These are phyloP conservation scores for Paspalum vaginatum DNA, from an alignment of 176 grass and related monocot species.

Conservation along the genomic window DNA sequence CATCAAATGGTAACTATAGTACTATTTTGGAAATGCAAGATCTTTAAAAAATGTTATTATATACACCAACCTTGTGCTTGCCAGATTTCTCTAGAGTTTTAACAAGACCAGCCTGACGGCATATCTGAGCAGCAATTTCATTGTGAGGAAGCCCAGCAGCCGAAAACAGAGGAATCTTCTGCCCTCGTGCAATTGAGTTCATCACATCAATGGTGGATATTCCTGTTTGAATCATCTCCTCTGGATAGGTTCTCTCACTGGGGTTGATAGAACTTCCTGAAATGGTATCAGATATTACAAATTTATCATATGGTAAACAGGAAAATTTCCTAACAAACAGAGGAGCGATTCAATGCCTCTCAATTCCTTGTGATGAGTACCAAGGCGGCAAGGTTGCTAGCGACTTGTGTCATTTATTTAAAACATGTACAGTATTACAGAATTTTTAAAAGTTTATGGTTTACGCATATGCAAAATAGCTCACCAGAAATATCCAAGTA, in stretches of 20 bases:
- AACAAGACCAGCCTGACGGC: constrained; percentile 97
- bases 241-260: constrained; percentile 99
- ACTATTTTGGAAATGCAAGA: neutral
- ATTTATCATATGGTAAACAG: constrained; percentile 9
- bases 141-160: constrained; percentile 98
- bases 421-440: neutral
- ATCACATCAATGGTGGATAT: constrained; percentile 99
- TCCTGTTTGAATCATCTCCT: constrained; percentile 99
- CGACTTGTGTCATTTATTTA: neutral
- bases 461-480: constrained; percentile 13
- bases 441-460: constrained; percentile 7
- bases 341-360: neutral
- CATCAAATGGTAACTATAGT: constrained; percentile 10
- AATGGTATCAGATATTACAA: constrained; percentile 31
- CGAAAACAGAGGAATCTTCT: constrained; percentile 99
- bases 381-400: neutral
- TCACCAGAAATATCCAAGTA: constrained; percentile 99
- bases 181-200: constrained; percentile 99
- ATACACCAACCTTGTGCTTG: constrained; percentile 61
- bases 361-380: neutral
- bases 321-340: neutral
- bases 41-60: neutral
- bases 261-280: constrained; percentile 99
- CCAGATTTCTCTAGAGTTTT: constrained; percentile 82
- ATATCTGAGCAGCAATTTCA: constrained; percentile 99